These are phyloP conservation scores for Colletotrichum eremochloae DNA, from an alignment of 2,329 filamentous ascomycete genomes.

Conservation along the genomic window DNA sequence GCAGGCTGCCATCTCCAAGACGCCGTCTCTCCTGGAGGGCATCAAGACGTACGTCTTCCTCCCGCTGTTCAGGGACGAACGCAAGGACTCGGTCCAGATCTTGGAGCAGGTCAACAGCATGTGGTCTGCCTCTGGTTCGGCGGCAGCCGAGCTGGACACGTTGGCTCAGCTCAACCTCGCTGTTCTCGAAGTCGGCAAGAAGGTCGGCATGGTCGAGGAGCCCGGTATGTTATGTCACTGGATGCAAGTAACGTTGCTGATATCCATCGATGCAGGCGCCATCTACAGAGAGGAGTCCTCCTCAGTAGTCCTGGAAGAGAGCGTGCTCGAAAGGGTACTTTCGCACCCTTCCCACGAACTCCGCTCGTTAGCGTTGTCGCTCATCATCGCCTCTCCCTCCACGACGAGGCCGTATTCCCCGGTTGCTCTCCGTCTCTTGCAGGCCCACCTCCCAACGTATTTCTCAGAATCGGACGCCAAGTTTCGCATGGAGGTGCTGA, in stretches of 20 bases:
- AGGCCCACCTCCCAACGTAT: slow-evolving; percentile 75
- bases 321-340: slow-evolving; percentile 65
- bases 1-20: slow-evolving; percentile 60
- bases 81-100: slow-evolving; percentile 66
- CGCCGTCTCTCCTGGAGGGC: slow-evolving; percentile 69
- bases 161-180: slow-evolving; percentile 73
- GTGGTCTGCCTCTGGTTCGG: slow-evolving; percentile 60
- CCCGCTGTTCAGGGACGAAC: slow-evolving; percentile 72
- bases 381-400: slow-evolving; percentile 81
- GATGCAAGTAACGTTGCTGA: background rate
- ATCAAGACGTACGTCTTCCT: slow-evolving; percentile 75
- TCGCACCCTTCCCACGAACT: slow-evolving; percentile 72
- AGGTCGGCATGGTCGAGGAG: slow-evolving; percentile 77
- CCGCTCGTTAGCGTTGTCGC: slow-evolving; percentile 83
- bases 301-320: slow-evolving; percentile 53
- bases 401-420: slow-evolving; percentile 79
- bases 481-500: slow-evolving; percentile 84
- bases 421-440: slow-evolving; percentile 72
- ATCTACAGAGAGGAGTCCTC: slow-evolving; percentile 32
- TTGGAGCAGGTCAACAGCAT: slow-evolving; percentile 69
- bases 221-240: slow-evolving; percentile 60
- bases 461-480: slow-evolving; percentile 90
- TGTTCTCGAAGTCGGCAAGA: slow-evolving; percentile 79
- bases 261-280: slow-evolving; percentile 6
- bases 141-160: slow-evolving; percentile 61